Percentiles rank a stretch among this genome's conserved stretches.
Conservation (phyloP, 2,329 filamentous ascomycete species). For the Aureobasidium sp. region DNA sequence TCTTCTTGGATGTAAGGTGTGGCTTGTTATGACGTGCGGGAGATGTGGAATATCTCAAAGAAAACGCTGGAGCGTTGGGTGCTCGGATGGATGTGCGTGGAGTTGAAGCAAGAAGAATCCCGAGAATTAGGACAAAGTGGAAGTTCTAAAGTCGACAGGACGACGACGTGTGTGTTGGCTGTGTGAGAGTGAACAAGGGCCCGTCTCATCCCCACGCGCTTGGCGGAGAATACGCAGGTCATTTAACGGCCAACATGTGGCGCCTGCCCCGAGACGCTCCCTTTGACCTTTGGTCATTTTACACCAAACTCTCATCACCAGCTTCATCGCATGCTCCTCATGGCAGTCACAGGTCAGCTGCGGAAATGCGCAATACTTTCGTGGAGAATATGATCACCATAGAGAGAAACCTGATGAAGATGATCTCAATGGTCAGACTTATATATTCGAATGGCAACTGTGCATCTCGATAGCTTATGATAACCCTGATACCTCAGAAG, state of each 20-base stretch:
- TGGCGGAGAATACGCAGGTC: neutral
- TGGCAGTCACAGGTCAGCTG: too few relatives aligned
- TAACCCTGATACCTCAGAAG: too few relatives aligned
- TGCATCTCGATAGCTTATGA: too few relatives aligned
- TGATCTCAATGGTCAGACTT: too few relatives aligned
- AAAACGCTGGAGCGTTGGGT: neutral
- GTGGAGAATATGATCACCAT: too few relatives aligned
- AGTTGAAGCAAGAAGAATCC: neutral
- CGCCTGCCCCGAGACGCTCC: neutral
- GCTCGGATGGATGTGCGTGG: neutral
- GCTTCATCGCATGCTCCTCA: neutral
- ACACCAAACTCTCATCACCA: neutral
- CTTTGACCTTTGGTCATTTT: neutral
- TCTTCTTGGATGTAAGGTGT: neutral
- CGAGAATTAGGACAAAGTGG: neutral
- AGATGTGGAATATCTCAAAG: neutral
- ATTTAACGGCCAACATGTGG: constrained; percentile 9
- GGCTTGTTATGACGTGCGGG: constrained; percentile 13
- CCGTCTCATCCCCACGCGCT: neutral
- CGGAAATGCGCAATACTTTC: too few relatives aligned
- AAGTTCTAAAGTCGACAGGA: neutral
- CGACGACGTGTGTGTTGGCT: constrained; percentile 4
- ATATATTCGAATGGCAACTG: too few relatives aligned
- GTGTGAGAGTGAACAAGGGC: constrained; percentile 11
- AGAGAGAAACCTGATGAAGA: too few relatives aligned